Evolutionary conservation across 768 basidiomycete species (phyloP), one percentile per base, ranked within the genome.

Genomic region (Fistulinella prunicolor): DNA sequence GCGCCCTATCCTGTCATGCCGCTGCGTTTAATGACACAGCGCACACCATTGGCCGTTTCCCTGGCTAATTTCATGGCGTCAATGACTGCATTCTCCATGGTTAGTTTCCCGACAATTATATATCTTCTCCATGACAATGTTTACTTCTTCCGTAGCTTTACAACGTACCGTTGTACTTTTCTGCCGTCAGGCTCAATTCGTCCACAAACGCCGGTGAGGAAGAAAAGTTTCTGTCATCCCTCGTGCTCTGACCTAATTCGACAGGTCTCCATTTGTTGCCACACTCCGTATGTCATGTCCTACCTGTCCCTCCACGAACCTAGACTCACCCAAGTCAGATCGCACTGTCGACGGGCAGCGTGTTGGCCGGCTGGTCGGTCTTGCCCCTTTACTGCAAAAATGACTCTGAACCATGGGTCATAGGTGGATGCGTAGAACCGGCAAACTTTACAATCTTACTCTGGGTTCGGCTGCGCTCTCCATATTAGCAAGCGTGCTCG

Each of bases 1-100:
- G 82, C 89, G 3, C 75, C 79, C 4, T 89, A 86, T 64, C 96
- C 96, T 14, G 86, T 97, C 43, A 86, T 99, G 83, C 95, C 95
- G 40, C 69, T 96, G 53, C 79, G 80, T 44, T 70, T 94, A 47
- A 77, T 94, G 28, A 79, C 76, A 26, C 81, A 83, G 60, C 74
- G 93, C 46, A 94, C 89, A 20, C 90, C 91, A 5, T 67, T 93
- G 17, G 85, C 88, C 10, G 82, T 93, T 23, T 88, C 89, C 5
- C 49, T 94, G 42, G 79, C 80, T 38, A 94, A 93, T 67, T 77
- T 95, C 36, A 75, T 90, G 55, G 78, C 76, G 9, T 89, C 86
- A 56, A 79, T 89, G 69, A 75, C 83, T 19, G 83, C 86, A 30
- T 94, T 89, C 64, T 90, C 89, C 1, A 85, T 82, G 81, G 88